Evolutionary conservation across 352 stramenopile genomes (phyloP), one percentile per base, ranked within the genome.

Genomic region (Globisporangium paddicum): DNA sequence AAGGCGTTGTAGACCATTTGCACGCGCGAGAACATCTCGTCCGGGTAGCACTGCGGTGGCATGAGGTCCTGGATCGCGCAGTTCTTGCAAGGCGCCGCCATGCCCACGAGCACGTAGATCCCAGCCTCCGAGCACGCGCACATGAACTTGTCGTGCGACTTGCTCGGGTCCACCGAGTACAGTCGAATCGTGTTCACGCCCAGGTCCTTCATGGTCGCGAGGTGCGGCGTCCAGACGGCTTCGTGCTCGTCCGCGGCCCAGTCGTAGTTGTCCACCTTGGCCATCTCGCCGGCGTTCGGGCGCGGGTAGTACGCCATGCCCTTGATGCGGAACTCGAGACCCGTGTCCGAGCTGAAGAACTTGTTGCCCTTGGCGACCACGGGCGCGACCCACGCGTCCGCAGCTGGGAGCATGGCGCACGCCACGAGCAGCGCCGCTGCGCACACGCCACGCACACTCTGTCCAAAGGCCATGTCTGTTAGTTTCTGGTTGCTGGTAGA

Each of bases 261-360:
- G 54, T 93, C 82, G 45, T 90, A 73, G 56, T 78, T 84, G 55
- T 67, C 71, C 8, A 67, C 63, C 11, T 56, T 52, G 5, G 75
- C 58, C 0, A 80, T 42, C 45, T 75, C 69, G 9, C 82, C 82
- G 11, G 34, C 58, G 44, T 93, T 93, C 11, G 82, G 77, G 5
- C 79, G 73, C 13, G 80, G 79, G 62, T 85, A 90, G 65, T 90
- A 90, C 7, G 72, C 78, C 66, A 90, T 84, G 42, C 83, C 83
- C 49, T 79, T 77, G 28, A 90, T 74, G 18, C 75, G 75, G 66
- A 93, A 82, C 54, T 90, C 76, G 52, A 73, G 51, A 0, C 71
- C 72, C 0, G 67, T 79, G 1, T 63, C 60, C 18, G 68, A 77
- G 63, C 89, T 65, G 53, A 90, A 90, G 55, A 89, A 84, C 54